phyloP scores from a whole-genome alignment of 495 filamentous ascomycete genomes.

The Neurospora tetraspora region DNA sequence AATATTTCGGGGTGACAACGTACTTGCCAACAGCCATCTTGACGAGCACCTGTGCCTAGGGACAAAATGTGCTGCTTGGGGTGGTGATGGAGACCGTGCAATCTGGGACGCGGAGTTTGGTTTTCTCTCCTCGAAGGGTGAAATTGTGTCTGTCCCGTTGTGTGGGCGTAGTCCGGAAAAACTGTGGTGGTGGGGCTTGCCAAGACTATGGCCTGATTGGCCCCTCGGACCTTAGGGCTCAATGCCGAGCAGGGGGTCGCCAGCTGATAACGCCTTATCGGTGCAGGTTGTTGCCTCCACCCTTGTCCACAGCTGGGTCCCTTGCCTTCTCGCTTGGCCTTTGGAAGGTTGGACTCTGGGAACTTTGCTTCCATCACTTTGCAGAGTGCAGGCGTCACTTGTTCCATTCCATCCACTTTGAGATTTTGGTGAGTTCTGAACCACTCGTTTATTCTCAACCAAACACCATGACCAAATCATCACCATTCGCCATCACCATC shows the following conservation, averaged over 20 bases:
- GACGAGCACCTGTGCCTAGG: slow-evolving; percentile 38
- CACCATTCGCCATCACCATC: background rate
- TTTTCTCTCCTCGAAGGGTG: slow-evolving; percentile 19
- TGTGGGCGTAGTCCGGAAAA: slow-evolving; percentile 27
- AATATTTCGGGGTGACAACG: slow-evolving; percentile 29
- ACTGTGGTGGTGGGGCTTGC: slow-evolving; percentile 20
- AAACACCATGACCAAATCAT: background rate
- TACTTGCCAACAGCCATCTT: slow-evolving; percentile 93
- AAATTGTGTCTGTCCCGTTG: slow-evolving; percentile 27
- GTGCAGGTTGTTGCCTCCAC: background rate
- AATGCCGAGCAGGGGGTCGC: background rate
- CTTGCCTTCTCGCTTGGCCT: background rate
- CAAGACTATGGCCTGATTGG: slow-evolving; percentile 10
- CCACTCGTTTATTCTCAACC: background rate
- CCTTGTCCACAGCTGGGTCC: background rate
- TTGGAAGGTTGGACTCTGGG: background rate
- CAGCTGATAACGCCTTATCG: background rate
- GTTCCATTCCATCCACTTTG: background rate
- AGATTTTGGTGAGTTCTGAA: background rate
- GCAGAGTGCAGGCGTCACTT: background rate
- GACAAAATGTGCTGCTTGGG: slow-evolving; percentile 22
- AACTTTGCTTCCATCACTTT: background rate
- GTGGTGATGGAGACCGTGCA: slow-evolving; percentile 27
- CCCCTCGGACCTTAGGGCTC: slow-evolving; percentile 24
- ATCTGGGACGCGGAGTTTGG: slow-evolving; percentile 25